Percentiles rank a stretch among this genome's conserved stretches.
phyloP scores from a whole-genome alignment of 2,329 filamentous ascomycete species.

The Ophiognomonia clavigignenti-juglandacearum region DNA sequence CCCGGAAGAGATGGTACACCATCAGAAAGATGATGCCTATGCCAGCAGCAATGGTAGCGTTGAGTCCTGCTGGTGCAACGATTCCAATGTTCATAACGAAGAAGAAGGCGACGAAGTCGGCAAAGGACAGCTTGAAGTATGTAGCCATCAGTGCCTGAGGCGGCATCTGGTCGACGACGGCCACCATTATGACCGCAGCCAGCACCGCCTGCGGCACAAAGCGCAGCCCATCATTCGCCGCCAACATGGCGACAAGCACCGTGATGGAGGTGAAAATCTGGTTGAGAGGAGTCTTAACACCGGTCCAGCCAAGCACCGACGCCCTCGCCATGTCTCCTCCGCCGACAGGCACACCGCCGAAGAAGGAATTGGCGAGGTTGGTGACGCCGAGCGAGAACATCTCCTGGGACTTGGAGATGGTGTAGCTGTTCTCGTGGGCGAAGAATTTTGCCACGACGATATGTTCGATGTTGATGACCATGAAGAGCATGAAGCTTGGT shows the following conservation, averaged over 20 bases:
- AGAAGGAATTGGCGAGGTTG: constrained; percentile 2
- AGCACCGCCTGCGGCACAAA: constrained; percentile 4
- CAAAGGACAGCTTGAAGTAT: constrained; percentile 8
- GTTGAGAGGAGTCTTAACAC: constrained; percentile 8
- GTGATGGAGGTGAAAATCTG: constrained; percentile 6
- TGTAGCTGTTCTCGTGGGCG: constrained; percentile 3
- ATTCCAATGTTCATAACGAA: constrained; percentile 5
- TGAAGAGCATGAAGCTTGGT: constrained; percentile 9
- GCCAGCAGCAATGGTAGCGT: background rate
- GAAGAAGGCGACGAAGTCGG: constrained; percentile 9
- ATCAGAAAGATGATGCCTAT: background rate
- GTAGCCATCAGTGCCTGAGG: constrained; percentile 3
- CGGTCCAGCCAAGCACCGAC: constrained; percentile 1
- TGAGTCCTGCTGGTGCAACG: background rate
- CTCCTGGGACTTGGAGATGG: constrained; percentile 4
- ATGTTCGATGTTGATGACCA: constrained; percentile 10
- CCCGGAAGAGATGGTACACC: constrained; percentile 2
- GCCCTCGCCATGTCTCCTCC: constrained; percentile 8
- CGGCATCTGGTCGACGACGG: constrained; percentile 7
- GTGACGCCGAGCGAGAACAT: constrained; percentile 7
- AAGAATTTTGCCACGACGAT: constrained; percentile 4
- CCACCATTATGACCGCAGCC: constrained; percentile 2
- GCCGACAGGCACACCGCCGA: constrained; percentile 6
- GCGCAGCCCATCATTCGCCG: background rate
- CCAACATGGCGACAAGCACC: constrained; percentile 3